Conservation (phyloP, 441 rosid genomes). For the Kokia cookei region DNA sequence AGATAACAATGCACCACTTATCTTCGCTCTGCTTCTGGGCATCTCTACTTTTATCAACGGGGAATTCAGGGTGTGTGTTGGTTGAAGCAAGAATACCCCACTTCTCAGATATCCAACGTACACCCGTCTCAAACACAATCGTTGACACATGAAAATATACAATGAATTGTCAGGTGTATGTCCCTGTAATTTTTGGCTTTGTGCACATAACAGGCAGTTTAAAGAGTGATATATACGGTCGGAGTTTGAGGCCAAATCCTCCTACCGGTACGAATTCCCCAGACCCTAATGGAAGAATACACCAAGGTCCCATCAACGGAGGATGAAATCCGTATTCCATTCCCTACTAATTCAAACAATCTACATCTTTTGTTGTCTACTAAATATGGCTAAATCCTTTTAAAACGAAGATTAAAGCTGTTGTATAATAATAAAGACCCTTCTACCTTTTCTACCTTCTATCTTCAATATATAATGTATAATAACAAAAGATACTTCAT, state of each 20-base stretch:
- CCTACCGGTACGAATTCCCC: not conserved
- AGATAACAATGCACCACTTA: not conserved
- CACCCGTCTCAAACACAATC: too few species aligned
- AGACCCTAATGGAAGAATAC: not conserved
- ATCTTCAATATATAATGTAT: not conserved
- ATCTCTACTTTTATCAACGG: not conserved
- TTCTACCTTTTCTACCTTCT: not conserved
- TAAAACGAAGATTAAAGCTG: too few species aligned
- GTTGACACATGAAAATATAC: too few species aligned
- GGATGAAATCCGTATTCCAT: not conserved
- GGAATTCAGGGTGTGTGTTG: not conserved
- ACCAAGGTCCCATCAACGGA: not conserved
- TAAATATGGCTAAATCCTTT: not conserved
- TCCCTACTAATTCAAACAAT: not conserved
- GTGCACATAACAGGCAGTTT: not conserved
- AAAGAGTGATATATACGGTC: not conserved
- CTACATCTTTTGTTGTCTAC: not conserved
- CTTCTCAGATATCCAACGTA: too few species aligned
- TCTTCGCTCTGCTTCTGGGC: not conserved
- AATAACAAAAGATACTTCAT: not conserved
- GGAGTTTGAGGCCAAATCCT: not conserved
- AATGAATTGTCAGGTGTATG: not conserved
- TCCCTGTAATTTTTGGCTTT: not conserved
- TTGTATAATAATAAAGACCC: not conserved
- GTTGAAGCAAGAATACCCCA: too few species aligned